phyloP scores from a whole-genome alignment of 2,329 filamentous ascomycete species.

The Diaporthe citriasiana region DNA sequence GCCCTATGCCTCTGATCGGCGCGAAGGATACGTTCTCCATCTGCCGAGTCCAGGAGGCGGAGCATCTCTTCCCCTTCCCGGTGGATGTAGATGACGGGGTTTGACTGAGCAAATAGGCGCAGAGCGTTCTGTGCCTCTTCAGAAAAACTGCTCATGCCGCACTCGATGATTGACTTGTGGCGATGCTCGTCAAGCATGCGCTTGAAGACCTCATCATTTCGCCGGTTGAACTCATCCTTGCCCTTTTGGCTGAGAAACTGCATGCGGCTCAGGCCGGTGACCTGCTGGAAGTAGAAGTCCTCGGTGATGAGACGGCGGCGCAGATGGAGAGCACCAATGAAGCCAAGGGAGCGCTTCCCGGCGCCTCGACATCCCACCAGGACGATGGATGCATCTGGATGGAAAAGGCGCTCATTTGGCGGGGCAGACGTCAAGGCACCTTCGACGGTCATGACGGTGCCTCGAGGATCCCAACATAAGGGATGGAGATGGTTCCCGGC shows the following conservation, averaged over 20 bases:
- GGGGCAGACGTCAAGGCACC: constrained; percentile 48
- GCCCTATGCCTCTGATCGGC: constrained; percentile 69
- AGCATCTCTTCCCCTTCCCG: constrained; percentile 75
- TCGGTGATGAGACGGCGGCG: constrained; percentile 77
- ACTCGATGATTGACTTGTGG: constrained; percentile 77
- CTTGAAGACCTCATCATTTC: constrained; percentile 73
- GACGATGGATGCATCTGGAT: constrained; percentile 75
- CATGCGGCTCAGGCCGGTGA: constrained; percentile 71
- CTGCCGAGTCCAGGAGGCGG: constrained; percentile 66
- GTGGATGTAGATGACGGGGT: constrained; percentile 79
- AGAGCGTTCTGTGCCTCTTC: constrained; percentile 71
- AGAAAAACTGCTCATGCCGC: constrained; percentile 75
- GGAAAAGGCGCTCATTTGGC: constrained; percentile 61
- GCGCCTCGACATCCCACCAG: constrained; percentile 79
- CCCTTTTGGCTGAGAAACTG: constrained; percentile 74
- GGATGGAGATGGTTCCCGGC: constrained; percentile 4
- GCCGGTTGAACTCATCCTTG: constrained; percentile 71
- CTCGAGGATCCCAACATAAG: constrained; percentile 30
- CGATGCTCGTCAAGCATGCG: constrained; percentile 71
- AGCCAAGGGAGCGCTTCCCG: constrained; percentile 79
- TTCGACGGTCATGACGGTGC: constrained; percentile 48
- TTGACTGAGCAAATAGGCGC: constrained; percentile 70
- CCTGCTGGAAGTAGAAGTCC: constrained; percentile 76
- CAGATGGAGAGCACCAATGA: constrained; percentile 79
- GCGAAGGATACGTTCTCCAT: constrained; percentile 69